Evolutionary conservation across 2,329 filamentous ascomycete genomes (phyloP), one percentile per base, ranked within the genome.

Genomic region (Sporothrix protearum): DNA sequence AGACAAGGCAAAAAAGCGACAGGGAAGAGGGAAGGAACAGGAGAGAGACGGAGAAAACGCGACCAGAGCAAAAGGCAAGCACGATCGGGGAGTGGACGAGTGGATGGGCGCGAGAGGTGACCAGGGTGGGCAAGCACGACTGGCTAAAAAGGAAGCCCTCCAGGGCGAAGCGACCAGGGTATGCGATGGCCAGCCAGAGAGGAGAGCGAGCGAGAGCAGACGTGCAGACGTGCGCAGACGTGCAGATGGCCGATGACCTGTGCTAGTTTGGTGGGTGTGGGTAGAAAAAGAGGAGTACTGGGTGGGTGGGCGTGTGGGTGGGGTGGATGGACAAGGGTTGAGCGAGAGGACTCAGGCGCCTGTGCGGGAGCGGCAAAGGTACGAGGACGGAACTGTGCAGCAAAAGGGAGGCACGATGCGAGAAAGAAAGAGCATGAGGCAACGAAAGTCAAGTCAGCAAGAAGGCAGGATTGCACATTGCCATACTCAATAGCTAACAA

Each of bases 1-100:
- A 78, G 79, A 80, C 80, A 81, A 78, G 57, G 66, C 57, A 59
- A 28, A 39, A 39, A 51, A 66, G 53, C 53, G 45, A 70, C 59
- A 64, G 12, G 59, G 59, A 64, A 45, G 71, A 36, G 64, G 39
- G 67, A 49, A 49, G 49, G 70, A 72, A 42, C 33, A 70, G 47
- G 66, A 64, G 68, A 70, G 70, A 70, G 55, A 61, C 36, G 55
- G 53, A 36, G 49, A 49, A 45, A 51, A 70, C 47, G 67, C 71
- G 71, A 72, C 69, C 55, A 66, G 63, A 45, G 70, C 9, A 22
- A 36, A 47, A 30, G 53, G 53, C 28, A 57, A 51, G 61, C 61
- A 49, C 22, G 59, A 45, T 45, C 36, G 59, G n/a, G 25, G 64
- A 47, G 42, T 63, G 63, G 19, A 39, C 14, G 70, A 49, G 25